These are phyloP conservation scores for Penicillium sp. DNA, from an alignment of 2,329 filamentous ascomycete species.

Conservation along the genomic window DNA sequence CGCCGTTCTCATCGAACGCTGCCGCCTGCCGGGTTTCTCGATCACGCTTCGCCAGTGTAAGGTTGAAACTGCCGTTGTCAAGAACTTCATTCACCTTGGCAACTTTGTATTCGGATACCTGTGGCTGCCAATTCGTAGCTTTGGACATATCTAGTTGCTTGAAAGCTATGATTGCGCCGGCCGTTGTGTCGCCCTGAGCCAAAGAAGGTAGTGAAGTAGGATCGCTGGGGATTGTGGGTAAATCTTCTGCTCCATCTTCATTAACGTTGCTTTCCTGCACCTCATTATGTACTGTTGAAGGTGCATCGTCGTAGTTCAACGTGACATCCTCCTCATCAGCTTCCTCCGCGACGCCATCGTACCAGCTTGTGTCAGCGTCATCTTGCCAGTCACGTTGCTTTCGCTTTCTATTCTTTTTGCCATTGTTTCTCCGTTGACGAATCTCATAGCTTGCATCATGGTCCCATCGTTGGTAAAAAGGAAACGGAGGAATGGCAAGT, in stretches of 20 bases:
- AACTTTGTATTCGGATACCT: slow-evolving; percentile 55
- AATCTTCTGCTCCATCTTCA: slow-evolving; percentile 40
- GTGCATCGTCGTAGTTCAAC: slow-evolving; percentile 44
- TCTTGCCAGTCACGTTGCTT: slow-evolving; percentile 50
- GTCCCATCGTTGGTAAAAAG: slow-evolving; percentile 73
- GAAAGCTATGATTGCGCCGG: slow-evolving; percentile 43
- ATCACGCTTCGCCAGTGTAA: slow-evolving; percentile 68
- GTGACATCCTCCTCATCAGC: slow-evolving; percentile 25
- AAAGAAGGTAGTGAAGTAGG: slow-evolving; percentile 57
- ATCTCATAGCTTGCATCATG: slow-evolving; percentile 59
- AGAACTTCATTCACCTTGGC: slow-evolving; percentile 59
- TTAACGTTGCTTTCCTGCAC: slow-evolving; percentile 5
- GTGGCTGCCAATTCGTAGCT: slow-evolving; percentile 45
- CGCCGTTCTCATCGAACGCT: slow-evolving; percentile 62
- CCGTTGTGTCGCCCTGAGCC: slow-evolving; percentile 27
- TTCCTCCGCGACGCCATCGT: slow-evolving; percentile 37
- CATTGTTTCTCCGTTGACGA: slow-evolving; percentile 29
- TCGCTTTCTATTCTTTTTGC: slow-evolving; percentile 41
- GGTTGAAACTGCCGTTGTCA: slow-evolving; percentile 52
- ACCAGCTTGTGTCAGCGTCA: slow-evolving; percentile 41
- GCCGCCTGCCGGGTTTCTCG: slow-evolving; percentile 52
- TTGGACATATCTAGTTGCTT: slow-evolving; percentile 46
- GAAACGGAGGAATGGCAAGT: slow-evolving; percentile 18
- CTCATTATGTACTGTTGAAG: slow-evolving; percentile 20
- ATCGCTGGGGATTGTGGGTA: slow-evolving; percentile 53